Evolutionary conservation across 2,329 filamentous ascomycete species (phyloP), one percentile per base, ranked within the genome.

Genomic region (Pyricularia grisea): DNA sequence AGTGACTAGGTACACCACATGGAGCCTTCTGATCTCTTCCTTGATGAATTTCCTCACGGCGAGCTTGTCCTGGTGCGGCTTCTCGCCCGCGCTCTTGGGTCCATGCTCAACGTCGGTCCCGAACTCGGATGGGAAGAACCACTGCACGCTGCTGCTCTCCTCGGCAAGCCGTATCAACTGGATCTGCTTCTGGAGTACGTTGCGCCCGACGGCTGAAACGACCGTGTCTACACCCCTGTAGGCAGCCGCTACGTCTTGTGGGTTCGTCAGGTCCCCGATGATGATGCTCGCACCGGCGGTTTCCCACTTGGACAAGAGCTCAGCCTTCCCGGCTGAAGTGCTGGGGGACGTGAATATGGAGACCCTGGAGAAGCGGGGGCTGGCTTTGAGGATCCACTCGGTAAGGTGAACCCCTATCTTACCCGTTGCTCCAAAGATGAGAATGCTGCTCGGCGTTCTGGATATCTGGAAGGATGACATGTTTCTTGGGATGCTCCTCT

Each of bases 61-160:
- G 68, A 92, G 82, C 76, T 92, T 92, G 69, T 82, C 78, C 78
- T 92, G 90, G 74, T 92, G 90, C 2, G 90, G 88, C 74, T 84
- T 86, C 77, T 92, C 90, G 10, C 78, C 73, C 2, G 81, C 81
- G 17, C 88, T 90, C 27, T 82, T 75, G 0, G 86, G 80, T 27
- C 82, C 80, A 73, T 90, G 88, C 74, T 88, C 88, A 65, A 88
- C 85, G 74, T 88, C 89, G 1, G 86, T 90, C 69, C 87, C 87
- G 74, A 88, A 91, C 75, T 91, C 89, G 9, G 86, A 89, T 0
- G 89, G 88, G 71, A 90, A 85, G 79, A 92, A 90, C 80, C 86
- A 86, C 71, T 84, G 82, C 36, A 91, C 84, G 28, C 78, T 81
- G 2, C 79, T 76, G 0, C 83, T 82, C 68, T 81, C 77, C 58